Evolutionary conservation across 371 early-diverging fungal genomes (phyloP), one percentile per base, ranked within the genome.

Genomic region (Mucor mucedo): DNA sequence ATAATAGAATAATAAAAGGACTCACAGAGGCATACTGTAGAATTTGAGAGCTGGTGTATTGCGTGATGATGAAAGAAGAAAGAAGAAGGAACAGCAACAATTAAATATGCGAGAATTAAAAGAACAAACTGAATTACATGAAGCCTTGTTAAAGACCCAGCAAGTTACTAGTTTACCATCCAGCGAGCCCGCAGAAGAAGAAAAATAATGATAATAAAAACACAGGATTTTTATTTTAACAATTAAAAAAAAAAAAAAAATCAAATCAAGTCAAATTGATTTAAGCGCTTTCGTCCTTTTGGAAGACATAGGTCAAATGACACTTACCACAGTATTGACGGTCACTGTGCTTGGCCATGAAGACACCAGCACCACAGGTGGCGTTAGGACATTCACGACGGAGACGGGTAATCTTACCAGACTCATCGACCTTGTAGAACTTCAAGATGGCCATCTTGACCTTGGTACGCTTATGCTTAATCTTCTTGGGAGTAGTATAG

Each of bases 401-500:
- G 60, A 96, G 95, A 84, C 98, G 96, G 67, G 93, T 94, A 72
- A 98, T 91, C 89, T 96, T 96, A 71, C 95, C 94, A 75, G 90
- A 86, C 72, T 91, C 93, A 70, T 95, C 96, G 68, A 97, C 95
- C 92, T 95, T 91, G 91, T 97, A 96, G 91, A 89, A 92, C 89
- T 96, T 93, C 82, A 96, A 90, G 72, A 98, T 89, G 53, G 97
- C 91, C 80, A 96, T 83, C 88, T 96, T 96, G 79, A 96, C 95
- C 91, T 96, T 96, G 88, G 92, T 94, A 80, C 91, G 86, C 93
- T 95, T 95, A 90, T 97, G 97, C 87, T 94, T 91, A 82, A 94
- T 94, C 92, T 96, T 96, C 94, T 97, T 96, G 84, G 98, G 98
- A 72, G 98, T 97, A 75, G 97, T 97, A 91, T 97, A 96, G 68